phyloP scores from a whole-genome alignment of 2,329 filamentous ascomycete genomes.

The Aspergillus udagawae region DNA sequence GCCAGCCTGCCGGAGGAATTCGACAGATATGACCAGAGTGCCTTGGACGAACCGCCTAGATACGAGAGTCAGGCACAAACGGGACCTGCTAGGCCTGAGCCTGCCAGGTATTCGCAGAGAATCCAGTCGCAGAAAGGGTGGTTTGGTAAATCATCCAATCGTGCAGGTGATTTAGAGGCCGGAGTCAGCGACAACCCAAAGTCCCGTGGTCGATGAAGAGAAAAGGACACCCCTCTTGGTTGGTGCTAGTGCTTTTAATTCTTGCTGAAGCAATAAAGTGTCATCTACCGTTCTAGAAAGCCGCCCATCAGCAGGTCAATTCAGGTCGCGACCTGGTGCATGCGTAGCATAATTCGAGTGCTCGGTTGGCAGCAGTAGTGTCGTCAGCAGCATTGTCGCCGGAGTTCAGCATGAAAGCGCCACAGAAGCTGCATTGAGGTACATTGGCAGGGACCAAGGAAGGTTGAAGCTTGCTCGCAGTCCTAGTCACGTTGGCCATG shows the following conservation, averaged over 20 bases:
- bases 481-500: conserved; percentile 92
- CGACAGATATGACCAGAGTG: conserved; percentile 30
- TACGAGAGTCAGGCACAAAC: conserved; percentile 15
- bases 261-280: neutral
- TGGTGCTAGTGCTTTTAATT: neutral
- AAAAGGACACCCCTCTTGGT: neutral
- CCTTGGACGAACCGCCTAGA: conserved; percentile 18
- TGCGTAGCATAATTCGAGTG: conserved; percentile 39
- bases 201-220: conserved; percentile 9
- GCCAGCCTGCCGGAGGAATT: conserved; percentile 38
- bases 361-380: conserved; percentile 54
- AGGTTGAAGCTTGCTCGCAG: conserved; percentile 71
- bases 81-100: conserved; percentile 18
- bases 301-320: conserved; percentile 15
- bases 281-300: neutral
- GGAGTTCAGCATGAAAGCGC: conserved; percentile 59
- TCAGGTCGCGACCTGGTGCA: conserved; percentile 40
- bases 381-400: conserved; percentile 46
- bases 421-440: conserved; percentile 62
- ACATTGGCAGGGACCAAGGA: conserved; percentile 29
- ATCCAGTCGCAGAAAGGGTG: conserved; percentile 25
- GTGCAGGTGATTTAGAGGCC: conserved; percentile 27
- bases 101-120: conserved; percentile 20
- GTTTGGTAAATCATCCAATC: conserved; percentile 26
- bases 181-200: conserved; percentile 22